A percentile compares a stretch with the other conserved stretches of the same genome.
These are phyloP conservation scores for Acidomyces sp. DNA, from an alignment of 495 filamentous ascomycete genomes.

Conservation along the genomic window DNA sequence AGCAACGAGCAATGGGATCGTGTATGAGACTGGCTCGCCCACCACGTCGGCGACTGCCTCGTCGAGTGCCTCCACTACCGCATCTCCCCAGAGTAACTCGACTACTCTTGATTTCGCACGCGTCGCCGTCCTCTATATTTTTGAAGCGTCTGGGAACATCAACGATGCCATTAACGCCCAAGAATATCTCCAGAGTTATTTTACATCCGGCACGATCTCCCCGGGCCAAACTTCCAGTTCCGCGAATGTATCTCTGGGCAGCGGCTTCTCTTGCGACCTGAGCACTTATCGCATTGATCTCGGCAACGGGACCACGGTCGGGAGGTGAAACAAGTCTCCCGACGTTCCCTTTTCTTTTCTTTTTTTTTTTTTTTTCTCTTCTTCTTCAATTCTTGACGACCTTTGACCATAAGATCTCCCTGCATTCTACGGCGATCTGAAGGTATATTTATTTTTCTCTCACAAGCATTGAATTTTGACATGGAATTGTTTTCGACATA, in stretches of 20 bases:
- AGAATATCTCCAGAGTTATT: conserved; percentile 39
- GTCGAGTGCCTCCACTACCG: conserved; percentile 4
- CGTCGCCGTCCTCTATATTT: conserved; percentile 46
- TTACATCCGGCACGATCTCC: conserved; percentile 17
- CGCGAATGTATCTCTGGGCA: not conserved
- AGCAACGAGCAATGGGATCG: conserved; percentile 21
- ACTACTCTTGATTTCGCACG: conserved; percentile 54
- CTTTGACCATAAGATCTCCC: not conserved
- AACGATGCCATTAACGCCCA: conserved; percentile 45
- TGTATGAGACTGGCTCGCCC: conserved; percentile 18
- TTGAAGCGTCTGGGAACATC: conserved; percentile 41
- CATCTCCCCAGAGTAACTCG: conserved; percentile 25
- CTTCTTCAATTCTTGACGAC: not conserved
- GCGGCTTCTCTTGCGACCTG: conserved; percentile 1
- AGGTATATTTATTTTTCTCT: too few relatives aligned
- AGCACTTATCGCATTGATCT: not conserved
- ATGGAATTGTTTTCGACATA: too few relatives aligned
- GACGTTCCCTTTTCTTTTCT: not conserved
- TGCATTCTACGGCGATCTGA: too few relatives aligned
- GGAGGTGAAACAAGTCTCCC: not conserved
- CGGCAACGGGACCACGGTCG: conserved; percentile 5
- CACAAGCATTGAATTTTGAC: too few relatives aligned
- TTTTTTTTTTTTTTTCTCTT: too few relatives aligned
- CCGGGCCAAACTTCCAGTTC: not conserved
- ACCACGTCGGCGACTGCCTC: conserved; percentile 14